Base-by-base conservation (phyloP, 768 basidiomycete species). In the Boletus sp. region DNA sequence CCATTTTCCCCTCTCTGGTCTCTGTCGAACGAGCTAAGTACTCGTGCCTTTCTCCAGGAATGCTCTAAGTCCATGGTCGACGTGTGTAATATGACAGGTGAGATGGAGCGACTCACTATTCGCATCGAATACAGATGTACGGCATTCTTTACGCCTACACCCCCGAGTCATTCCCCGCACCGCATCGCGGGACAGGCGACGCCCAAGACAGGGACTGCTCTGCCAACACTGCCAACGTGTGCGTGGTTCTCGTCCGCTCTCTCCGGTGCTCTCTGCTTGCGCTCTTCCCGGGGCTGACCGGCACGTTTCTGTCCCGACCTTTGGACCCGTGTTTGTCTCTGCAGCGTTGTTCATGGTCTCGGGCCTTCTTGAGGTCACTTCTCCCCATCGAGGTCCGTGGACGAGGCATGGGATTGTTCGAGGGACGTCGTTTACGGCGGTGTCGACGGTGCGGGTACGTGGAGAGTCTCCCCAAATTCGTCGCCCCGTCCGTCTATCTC, bases 151-250 rank as follows among this genome's bases (percentile, higher is more conserved):
- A 77, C 50, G 81, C 81, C 2, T 82, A 82, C 59, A 83, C 82
- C 8, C 82, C 82, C 1, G 82, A 83, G 61, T 78, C 80, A n/a
- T 83, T 84, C 70, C 79, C 82, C 0, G 79, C 79, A 0, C 77
- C 79, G 4, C 79, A 81, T 56, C 75, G 82, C 34, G 82, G 82
- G 3, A 81, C 81, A 0, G 81, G 79, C 76, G 7, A 77, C 75
- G 21, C 66, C 68, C 5, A 50, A 50, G 15, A 55, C 62, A 33
- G 75, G 76, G 3, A 56, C 33, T 7, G 62, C 6, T 62, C 70
- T 19, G 66, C 65, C 3, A 63, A 65, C 21, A 59, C 63, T 3
- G 73, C 76, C 8, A 74, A 77, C 35, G 72, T 67, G 76, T 76
- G 54, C 38, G 69, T 60, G 2, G 6, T n/a, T n/a, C n/a, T n/a